phyloP scores from a whole-genome alignment of 1,284 basidiomycete genomes.

The Heterobasidion annosum region DNA sequence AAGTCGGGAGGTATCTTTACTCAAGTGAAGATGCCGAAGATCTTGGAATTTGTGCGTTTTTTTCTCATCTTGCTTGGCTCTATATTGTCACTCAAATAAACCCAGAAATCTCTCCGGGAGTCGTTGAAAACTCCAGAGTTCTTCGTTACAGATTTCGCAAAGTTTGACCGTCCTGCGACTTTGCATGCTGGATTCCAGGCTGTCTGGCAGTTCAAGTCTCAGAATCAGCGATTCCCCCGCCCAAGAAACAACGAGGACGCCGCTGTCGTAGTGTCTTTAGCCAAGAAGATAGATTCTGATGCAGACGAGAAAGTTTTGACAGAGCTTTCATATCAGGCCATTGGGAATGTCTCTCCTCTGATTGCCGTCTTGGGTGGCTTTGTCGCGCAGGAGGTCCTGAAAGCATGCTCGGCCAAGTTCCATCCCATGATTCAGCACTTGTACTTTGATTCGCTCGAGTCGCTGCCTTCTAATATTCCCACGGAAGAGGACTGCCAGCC shows the following conservation, averaged over 20 bases:
- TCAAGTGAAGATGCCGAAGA: conserved; percentile 99
- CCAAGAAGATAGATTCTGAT: conserved; percentile 73
- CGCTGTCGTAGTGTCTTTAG: conserved; percentile 56
- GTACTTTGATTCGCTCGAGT: conserved; percentile 98
- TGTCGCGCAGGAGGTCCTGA: conserved; percentile 96
- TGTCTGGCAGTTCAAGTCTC: conserved; percentile 72
- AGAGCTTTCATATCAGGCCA: conserved; percentile 89
- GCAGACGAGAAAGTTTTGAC: conserved; percentile 76
- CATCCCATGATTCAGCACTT: conserved; percentile 93
- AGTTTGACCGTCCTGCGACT: conserved; percentile 88
- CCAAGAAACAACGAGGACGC: conserved; percentile 86
- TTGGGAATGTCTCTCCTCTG: conserved; percentile 88
- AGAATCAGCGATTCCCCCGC: conserved; percentile 67
- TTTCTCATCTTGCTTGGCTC: neutral
- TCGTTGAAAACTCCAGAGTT: conserved; percentile 79
- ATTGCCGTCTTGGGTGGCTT: conserved; percentile 96
- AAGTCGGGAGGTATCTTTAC: conserved; percentile 91
- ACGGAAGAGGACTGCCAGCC: conserved; percentile 86
- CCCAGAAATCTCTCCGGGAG: conserved; percentile 93
- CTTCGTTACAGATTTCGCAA: conserved; percentile 96
- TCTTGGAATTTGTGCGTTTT: conserved; percentile 78
- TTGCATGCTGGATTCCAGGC: conserved; percentile 97
- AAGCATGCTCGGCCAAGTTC: conserved; percentile 98
- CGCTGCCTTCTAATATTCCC: conserved; percentile 70
- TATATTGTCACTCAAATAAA: conserved; percentile 53